These are phyloP conservation scores for Ichthyophthirius multifiliis DNA, from an alignment of 169 alveolate species.

Conservation along the genomic window DNA sequence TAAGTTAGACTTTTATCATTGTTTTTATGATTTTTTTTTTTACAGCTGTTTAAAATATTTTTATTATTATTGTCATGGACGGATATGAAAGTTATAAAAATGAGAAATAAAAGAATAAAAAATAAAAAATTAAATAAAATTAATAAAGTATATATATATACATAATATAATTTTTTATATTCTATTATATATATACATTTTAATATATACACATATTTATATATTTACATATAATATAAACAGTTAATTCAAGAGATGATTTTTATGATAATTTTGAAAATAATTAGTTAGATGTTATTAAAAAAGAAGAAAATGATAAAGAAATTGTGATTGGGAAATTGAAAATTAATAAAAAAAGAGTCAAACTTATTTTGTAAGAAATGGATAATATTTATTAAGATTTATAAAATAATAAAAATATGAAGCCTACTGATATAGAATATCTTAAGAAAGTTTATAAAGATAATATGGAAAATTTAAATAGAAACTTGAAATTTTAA, in stretches of 20 bases:
- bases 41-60: slow-evolving; percentile 42
- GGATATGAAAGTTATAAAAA: slow-evolving; percentile 21
- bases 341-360: background rate
- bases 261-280: no score
- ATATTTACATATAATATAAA: background rate
- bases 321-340: background rate
- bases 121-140: background rate
- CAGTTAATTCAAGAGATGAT: background rate
- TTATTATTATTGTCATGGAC: slow-evolving; percentile 40
- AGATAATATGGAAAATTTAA: slow-evolving; percentile 31
- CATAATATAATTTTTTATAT: background rate
- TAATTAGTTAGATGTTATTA: background rate
- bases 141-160: background rate
- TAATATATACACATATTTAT: background rate
- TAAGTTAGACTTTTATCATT: slow-evolving; percentile 17
- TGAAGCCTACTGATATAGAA: slow-evolving; percentile 9
- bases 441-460: slow-evolving; percentile 10
- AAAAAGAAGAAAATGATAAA: background rate
- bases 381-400: slow-evolving; percentile 20
- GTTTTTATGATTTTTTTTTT: slow-evolving; percentile 34
- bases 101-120: background rate
- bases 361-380: slow-evolving; percentile 12
- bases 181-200: background rate
- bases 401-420: background rate
- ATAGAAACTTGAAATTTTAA: slow-evolving; percentile 34